Evolutionary conservation across 2,329 filamentous ascomycete genomes (phyloP).

Genomic region (Botrytis hyacinthi): DNA sequence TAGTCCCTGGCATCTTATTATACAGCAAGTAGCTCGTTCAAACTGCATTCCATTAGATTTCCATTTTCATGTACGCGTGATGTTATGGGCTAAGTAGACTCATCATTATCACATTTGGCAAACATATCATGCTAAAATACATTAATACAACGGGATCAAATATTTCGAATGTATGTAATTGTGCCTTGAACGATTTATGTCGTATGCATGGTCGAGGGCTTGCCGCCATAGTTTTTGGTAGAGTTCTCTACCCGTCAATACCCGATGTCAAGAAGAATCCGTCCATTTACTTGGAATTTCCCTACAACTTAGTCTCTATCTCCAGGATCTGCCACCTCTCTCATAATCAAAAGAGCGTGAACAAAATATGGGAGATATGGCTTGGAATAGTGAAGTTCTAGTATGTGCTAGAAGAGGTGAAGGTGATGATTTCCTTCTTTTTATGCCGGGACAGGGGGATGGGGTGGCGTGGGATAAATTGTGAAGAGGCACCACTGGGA

Average conservation of each 20-base stretch:
- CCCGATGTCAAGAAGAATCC: neutral
- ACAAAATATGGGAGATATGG: neutral
- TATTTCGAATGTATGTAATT: neutral
- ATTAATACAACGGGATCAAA: neutral
- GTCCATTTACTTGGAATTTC: neutral
- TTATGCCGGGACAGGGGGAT: neutral
- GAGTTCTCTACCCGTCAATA: neutral
- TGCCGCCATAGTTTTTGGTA: neutral
- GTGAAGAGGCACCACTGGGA: fast-evolving
- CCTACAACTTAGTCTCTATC: neutral
- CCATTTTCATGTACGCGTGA: neutral
- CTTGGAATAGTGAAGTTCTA: neutral
- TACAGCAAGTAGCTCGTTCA: neutral
- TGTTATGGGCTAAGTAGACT: neutral
- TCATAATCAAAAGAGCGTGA: too few species aligned
- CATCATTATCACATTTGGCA: neutral
- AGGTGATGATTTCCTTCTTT: neutral
- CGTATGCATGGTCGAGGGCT: neutral
- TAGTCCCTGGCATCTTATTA: neutral
- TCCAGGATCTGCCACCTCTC: neutral
- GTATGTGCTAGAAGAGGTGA: neutral
- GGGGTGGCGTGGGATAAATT: neutral
- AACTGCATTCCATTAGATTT: neutral
- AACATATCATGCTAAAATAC: neutral
- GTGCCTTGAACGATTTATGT: neutral